Conservation (phyloP, 768 basidiomycete species). For the Leccinellum albellum region DNA sequence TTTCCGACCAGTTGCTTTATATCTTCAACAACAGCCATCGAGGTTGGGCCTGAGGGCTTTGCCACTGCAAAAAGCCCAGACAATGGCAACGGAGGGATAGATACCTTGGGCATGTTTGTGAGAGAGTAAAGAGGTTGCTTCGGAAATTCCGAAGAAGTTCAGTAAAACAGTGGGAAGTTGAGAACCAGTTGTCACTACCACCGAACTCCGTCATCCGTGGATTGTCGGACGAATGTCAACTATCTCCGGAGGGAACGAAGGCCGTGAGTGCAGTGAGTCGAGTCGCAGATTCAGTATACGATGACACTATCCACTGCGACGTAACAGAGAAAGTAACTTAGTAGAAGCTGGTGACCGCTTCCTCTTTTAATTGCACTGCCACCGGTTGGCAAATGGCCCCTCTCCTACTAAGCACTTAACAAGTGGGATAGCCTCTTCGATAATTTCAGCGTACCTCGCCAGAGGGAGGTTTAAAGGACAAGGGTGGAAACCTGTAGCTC, state of each 20-base stretch:
- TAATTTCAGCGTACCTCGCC: too few species aligned
- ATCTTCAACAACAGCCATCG: conserved; percentile 85
- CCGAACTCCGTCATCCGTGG: not conserved
- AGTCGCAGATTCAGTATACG: too few species aligned
- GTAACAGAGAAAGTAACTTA: too few species aligned
- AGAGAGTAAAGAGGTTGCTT: not conserved
- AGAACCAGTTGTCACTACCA: not conserved
- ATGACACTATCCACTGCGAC: too few species aligned
- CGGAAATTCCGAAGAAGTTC: not conserved
- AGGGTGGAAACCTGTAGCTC: conserved; percentile 38
- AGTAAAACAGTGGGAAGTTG: not conserved
- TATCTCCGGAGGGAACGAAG: not conserved
- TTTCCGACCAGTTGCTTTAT: conserved; percentile 75
- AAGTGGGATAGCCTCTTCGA: too few species aligned
- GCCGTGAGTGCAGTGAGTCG: too few species aligned
- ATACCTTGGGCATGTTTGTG: conserved; percentile 63
- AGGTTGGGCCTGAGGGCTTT: conserved; percentile 91
- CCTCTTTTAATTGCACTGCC: not conserved
- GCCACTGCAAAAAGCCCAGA: conserved; percentile 83
- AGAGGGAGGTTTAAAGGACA: too few species aligned
- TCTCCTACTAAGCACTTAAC: too few species aligned
- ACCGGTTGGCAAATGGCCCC: not conserved
- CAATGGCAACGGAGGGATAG: conserved; percentile 52
- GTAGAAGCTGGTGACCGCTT: too few species aligned
- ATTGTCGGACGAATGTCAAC: not conserved